Evolutionary conservation across 2,329 filamentous ascomycete species (phyloP).

Genomic region (Didymella segeticola): DNA sequence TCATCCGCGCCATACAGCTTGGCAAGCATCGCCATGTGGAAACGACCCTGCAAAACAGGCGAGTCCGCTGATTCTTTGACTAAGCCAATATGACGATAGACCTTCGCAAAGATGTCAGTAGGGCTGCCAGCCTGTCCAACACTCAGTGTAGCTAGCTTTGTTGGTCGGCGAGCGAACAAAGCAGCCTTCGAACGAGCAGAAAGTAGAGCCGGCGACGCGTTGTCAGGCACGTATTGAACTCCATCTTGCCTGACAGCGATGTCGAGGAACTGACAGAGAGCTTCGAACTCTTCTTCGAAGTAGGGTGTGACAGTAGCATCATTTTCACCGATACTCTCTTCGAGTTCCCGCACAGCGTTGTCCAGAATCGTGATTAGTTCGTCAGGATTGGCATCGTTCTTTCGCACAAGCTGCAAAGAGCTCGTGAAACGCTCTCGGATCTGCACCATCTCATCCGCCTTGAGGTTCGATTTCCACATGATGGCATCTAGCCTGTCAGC

Average conservation of each 20-base stretch:
- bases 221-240: slow-evolving; percentile 3
- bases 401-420: slow-evolving; percentile 41
- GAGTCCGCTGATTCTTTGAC: slow-evolving; percentile 27
- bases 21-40: slow-evolving; percentile 39
- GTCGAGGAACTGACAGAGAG: slow-evolving; percentile 47
- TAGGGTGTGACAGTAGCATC: slow-evolving; percentile 37
- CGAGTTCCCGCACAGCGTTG: slow-evolving; percentile 39
- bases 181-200: slow-evolving; percentile 35
- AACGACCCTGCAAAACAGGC: slow-evolving; percentile 36
- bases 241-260: slow-evolving; percentile 25
- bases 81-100: slow-evolving; percentile 36
- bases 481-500: slow-evolving; percentile 55
- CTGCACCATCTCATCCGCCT: slow-evolving; percentile 44
- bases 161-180: slow-evolving; percentile 47
- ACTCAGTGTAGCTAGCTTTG: slow-evolving; percentile 28
- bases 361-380: slow-evolving; percentile 41
- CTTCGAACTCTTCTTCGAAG: slow-evolving; percentile 48
- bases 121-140: slow-evolving; percentile 17
- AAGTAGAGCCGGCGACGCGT: slow-evolving; percentile 20
- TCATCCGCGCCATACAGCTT: slow-evolving; percentile 41
- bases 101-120: slow-evolving; percentile 29
- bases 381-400: slow-evolving; percentile 36
- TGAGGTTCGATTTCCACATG: slow-evolving; percentile 46
- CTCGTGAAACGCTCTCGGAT: slow-evolving; percentile 44
- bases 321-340: slow-evolving; percentile 38